Evolutionary conservation across 2,329 filamentous ascomycete species (phyloP), one percentile per base, ranked within the genome.

Genomic region (Colletotrichum sp.): DNA sequence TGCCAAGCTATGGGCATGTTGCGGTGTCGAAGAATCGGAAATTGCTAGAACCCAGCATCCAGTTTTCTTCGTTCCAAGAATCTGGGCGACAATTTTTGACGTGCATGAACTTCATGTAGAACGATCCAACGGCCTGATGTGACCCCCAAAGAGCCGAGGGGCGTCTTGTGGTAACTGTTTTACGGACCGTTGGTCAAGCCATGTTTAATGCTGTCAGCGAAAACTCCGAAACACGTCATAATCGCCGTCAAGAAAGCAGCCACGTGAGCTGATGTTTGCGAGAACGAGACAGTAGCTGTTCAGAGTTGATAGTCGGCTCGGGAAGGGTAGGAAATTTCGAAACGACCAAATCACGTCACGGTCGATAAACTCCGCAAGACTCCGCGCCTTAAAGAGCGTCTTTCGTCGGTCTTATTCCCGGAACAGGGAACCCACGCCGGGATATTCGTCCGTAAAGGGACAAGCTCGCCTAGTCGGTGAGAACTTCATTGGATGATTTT

Each of bases 311-410:
- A 32, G 16, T 30, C 16, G 22, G 27, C 28, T 64, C 32, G 39
- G 73, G 55, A 73, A 58, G 48, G 62, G 27, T 28, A 56, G 61
- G 62, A 64, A 32, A 64, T 55, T 64, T 75, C 68, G 62, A 75
- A 75, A 67, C 69, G 43, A 55, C 27, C 16, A 66, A 16, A 43
- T 73, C 73, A 76, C 64, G 74, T 68, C 70, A 76, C 34, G 25
- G n/a, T 64, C 13, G 74, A 65, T 69, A 39, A 68, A 73, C 74
- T 74, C 74, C 74, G 74, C 74, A 69, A 74, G 74, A 74, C 74
- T 69, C 74, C 64, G 74, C 74, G 58, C 15, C 12, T n/a, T 34
- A 28, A 36, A 15, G 52, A 55, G 16, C 36, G 28, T 32, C 30
- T 60, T 27, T 34, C 66, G 32, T 27, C 74, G 74, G 74, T 28